Percentiles rank a stretch among this genome's conserved stretches.
Conservation (phyloP, 2,329 filamentous ascomycete species). For the Penicillium frequentans region DNA sequence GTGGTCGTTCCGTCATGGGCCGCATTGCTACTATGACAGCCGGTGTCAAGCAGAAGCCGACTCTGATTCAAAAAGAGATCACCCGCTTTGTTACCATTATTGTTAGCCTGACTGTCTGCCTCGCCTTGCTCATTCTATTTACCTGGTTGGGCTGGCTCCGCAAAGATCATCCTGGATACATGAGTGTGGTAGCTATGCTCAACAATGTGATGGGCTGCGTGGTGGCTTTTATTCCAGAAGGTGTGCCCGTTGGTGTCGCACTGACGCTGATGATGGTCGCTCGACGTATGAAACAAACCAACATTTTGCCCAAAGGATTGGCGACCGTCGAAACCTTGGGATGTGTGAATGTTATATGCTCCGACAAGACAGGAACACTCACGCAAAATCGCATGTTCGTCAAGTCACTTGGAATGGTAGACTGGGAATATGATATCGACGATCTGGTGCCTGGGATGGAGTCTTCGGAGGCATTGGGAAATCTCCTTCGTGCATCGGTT, state of each 20-base stretch:
- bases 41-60: slow-evolving; percentile 67
- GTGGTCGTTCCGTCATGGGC: slow-evolving; percentile 72
- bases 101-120: slow-evolving; percentile 63
- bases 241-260: slow-evolving; percentile 68
- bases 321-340: slow-evolving; percentile 78
- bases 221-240: slow-evolving; percentile 77
- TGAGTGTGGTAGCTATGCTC: slow-evolving; percentile 69
- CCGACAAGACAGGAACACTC: slow-evolving; percentile 69
- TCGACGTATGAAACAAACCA: slow-evolving; percentile 72
- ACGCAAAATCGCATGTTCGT: slow-evolving; percentile 71
- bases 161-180: slow-evolving; percentile 65
- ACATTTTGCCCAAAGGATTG: slow-evolving; percentile 75
- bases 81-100: slow-evolving; percentile 72
- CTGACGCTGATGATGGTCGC: slow-evolving; percentile 74
- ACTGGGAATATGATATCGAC: slow-evolving; percentile 22
- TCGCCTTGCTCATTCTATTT: slow-evolving; percentile 55
- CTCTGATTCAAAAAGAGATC: slow-evolving; percentile 71
- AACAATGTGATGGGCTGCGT: slow-evolving; percentile 72
- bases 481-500: slow-evolving; percentile 62
- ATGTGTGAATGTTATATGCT: slow-evolving; percentile 72
- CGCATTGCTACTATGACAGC: slow-evolving; percentile 73
- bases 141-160: slow-evolving; percentile 68
- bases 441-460: slow-evolving; percentile 14
- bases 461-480: slow-evolving; percentile 48
- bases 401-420: slow-evolving; percentile 28